A percentile compares a stretch with the other conserved stretches of the same genome.
Evolutionary conservation across 495 filamentous ascomycete species (phyloP).

Genomic region (Aspergillus bertholletiae): DNA sequence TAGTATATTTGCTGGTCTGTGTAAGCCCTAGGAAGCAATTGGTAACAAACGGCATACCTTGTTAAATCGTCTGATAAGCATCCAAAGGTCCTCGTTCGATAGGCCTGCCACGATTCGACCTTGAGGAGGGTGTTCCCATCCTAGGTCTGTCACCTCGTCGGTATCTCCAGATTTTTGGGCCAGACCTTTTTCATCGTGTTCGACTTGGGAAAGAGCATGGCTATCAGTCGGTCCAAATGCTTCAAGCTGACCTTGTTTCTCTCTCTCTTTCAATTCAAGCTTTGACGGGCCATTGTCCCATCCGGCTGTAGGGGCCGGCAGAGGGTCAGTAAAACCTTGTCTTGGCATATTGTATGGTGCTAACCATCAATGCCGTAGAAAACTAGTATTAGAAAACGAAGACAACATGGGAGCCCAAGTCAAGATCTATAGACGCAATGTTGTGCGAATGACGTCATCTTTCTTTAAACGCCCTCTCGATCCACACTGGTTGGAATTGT

Average conservation of each 20-base stretch:
- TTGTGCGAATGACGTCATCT: neutral
- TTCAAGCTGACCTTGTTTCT: neutral
- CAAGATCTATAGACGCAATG: neutral
- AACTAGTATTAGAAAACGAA: no score
- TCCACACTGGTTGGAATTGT: no score
- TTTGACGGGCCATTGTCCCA: neutral
- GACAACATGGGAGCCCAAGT: no score
- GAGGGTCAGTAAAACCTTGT: neutral
- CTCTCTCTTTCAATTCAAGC: neutral
- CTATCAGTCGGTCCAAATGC: constrained; percentile 32
- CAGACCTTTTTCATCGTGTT: constrained; percentile 40
- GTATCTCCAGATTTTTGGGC: constrained; percentile 38
- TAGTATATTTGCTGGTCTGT: constrained; percentile 76
- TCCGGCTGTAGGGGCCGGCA: neutral
- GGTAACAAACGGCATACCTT: constrained; percentile 50
- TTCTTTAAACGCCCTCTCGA: no score
- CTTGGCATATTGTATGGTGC: neutral
- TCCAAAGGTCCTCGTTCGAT: constrained; percentile 74
- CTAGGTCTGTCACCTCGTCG: constrained; percentile 58
- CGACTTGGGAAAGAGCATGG: constrained; percentile 36
- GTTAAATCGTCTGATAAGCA: constrained; percentile 76
- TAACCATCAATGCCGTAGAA: neutral
- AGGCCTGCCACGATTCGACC: constrained; percentile 66
- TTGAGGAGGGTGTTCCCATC: constrained; percentile 63
- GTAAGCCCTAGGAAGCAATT: constrained; percentile 1